A percentile compares a stretch with the other conserved stretches of the same genome.
Evolutionary conservation across 345 rosid genomes (phyloP).

Genomic region (Populus deltoides): DNA sequence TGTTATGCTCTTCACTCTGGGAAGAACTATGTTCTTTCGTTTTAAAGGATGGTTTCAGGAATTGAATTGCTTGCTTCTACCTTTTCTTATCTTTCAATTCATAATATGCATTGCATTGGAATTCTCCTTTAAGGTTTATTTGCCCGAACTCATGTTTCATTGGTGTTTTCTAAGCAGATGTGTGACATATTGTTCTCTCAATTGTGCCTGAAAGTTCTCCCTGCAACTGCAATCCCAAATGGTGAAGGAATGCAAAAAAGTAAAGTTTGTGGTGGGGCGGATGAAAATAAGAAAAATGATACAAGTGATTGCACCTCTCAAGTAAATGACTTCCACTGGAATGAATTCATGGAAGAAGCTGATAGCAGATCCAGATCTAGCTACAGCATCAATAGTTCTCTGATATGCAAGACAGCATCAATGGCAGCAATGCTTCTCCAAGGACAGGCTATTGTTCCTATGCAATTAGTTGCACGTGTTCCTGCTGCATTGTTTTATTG

Average conservation of each 20-base stretch:
- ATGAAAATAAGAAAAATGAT: constrained; percentile 42
- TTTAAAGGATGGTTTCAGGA: not conserved
- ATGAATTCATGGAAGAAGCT: constrained; percentile 45
- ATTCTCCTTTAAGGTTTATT: not conserved
- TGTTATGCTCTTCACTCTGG: not conserved
- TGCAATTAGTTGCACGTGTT: constrained; percentile 92
- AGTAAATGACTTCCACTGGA: constrained; percentile 33
- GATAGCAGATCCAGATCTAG: constrained; percentile 48
- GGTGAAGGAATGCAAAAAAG: constrained; percentile 43
- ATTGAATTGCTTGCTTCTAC: not conserved
- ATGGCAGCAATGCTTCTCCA: constrained; percentile 90
- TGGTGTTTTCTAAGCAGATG: constrained; percentile 65
- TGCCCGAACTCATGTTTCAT: constrained; percentile 9
- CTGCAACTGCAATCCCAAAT: constrained; percentile 33
- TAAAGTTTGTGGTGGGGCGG: constrained; percentile 34
- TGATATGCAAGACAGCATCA: constrained; percentile 65
- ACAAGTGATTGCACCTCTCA: constrained; percentile 36
- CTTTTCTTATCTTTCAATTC: not conserved
- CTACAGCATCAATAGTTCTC: constrained; percentile 37
- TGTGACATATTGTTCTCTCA: constrained; percentile 96
- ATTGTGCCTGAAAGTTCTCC: constrained; percentile 86
- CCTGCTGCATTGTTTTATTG: constrained; percentile 89
- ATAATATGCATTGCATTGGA: not conserved
- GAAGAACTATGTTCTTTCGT: not conserved
- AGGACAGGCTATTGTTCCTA: constrained; percentile 88